Evolutionary conservation across 768 basidiomycete species (phyloP), one percentile per base, ranked within the genome.

Genomic region (Podaxis carcinomalis): DNA sequence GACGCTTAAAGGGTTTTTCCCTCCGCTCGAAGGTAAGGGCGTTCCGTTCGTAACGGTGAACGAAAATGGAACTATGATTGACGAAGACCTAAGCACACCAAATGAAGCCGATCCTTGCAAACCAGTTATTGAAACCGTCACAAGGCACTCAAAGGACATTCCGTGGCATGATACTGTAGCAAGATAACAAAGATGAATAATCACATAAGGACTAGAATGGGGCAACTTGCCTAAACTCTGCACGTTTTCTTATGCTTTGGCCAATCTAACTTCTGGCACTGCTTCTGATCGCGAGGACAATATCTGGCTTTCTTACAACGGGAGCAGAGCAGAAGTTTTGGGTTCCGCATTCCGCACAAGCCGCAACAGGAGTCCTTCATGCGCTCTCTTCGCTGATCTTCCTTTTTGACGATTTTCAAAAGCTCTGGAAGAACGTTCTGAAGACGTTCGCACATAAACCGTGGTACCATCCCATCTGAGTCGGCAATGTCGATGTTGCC

Each of bases 401-500:
- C 75, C 39, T 70, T 66, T 25, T 68, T 66, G 46, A 75, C 44
- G 5, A 71, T 52, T 19, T 58, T 58, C 44, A 53, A 42, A 49
- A 72, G 59, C 35, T 50, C 63, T 35, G 67, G 64, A 1, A 58
- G n/a, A 19, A 39, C 13, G 16, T 54, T 32, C 53, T 46, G 51
- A 3, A 63, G 35, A 5, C 25, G 57, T 32, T 64, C 57, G 5
- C 69, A 65, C 40, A 67, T 63, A 4, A 36, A 21, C 14, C 76
- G 71, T 51, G 69, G 68, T 16, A 69, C 68, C 62, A 67, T 65
- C 10, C 75, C 75, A 65, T 79, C 77, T 14, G 71, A 68, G 61
- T 80, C 79, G 28, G 70, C 70, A 19, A 77, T 72, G 53, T 74
- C 74, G 13, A 74, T 65, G 66, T 72, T 80, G 16, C 80, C 78